Base-by-base conservation (phyloP, 345 rosid genomes). In the Balakata baccata region DNA sequence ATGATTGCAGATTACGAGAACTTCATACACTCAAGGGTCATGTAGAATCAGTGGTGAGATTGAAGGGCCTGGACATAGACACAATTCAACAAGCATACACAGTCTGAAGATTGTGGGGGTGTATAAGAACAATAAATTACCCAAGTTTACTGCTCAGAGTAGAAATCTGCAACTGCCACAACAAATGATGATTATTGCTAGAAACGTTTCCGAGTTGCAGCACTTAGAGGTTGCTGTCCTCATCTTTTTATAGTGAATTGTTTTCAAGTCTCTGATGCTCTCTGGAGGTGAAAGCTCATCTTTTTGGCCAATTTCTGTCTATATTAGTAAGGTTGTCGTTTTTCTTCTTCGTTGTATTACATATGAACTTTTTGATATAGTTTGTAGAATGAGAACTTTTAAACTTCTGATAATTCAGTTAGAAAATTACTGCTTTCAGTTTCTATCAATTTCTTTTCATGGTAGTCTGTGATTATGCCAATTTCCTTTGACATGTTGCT, bases 81-180 rank as follows among this genome's bases (percentile, higher is more conserved):
- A 92, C 98, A n/a, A 95, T 95, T 69, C 98, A 87, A 80, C 98
- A 92, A 84, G 88, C 97, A 2, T 91, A 95, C 87, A 92, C 99
- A 0, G 97, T 95, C 80, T 92, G 81, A 84, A 74, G 74, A 58
- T 49, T 10, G 18, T 23, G 53, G 13, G 25, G 58, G 69, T 18
- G 16, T 45, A 52, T 25, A 34, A 53, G 49, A 29, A 46, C 65
- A 64, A 53, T 76, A 76, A 69, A 43, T 76, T 61, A 49, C 23
- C 68, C 23, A 13, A 37, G 60, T 77, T 58, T 74, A 12, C 52
- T 29, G 34, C 61, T 37, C 53, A 67, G 73, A 51, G 23, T 29
- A 41, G 71, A 78, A 74, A 58, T 51, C 29, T 79, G 70, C 70
- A 74, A 66, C 67, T 70, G 53, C 56, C 59, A 74, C 17, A 64